Evolutionary conservation across 1,284 basidiomycete genomes (phyloP), one percentile per base, ranked within the genome.

Genomic region (Microbotryomycetes sp.): DNA sequence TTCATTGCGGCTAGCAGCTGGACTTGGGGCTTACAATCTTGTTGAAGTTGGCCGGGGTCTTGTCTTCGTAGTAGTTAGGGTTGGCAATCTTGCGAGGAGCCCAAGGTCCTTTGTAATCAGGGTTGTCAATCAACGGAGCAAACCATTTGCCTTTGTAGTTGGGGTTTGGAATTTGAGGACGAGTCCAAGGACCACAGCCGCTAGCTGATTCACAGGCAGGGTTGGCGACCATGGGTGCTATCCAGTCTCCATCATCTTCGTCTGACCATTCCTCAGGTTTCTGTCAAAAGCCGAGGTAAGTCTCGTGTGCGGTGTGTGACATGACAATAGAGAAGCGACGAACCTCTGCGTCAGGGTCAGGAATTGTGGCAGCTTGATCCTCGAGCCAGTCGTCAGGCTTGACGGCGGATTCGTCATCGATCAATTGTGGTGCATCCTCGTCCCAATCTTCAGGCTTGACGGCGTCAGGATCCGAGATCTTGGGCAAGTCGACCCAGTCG

Each of bases 231-330:
- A 84, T 84, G 29, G 94, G 92, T 14, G 92, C 84, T 65, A 97
- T 83, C 92, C 92, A 99, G 75, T 97, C 94, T 77, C 96, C 96
- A 73, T 98, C 94, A 77, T 98, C 94, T 77, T 97, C 96, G 71
- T 98, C 89, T 74, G 97, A 93, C 96, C 96, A 99, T 78, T 99
- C 96, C 76, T 97, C 94, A 30, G 96, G 96, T 83, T 97, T 97
- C 79, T 87, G 84, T 92, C 87, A 70, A 92, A 89, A 83, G 36
- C 2, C 22, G 54, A 26, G 45, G 32, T n/a, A 16, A 66, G 28
- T 51, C 32, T 42, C 28, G 19, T 36, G 4, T 26, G 31, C 19
- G 29, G 6, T 3, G 15, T 1, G 16, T 6, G 15, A 22, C 12
- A 53, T 2, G 28, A 31, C 5, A 19, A 29, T n/a, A 22, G 56